Conservation (phyloP, 345 rosid species). For the Populus simonii region DNA sequence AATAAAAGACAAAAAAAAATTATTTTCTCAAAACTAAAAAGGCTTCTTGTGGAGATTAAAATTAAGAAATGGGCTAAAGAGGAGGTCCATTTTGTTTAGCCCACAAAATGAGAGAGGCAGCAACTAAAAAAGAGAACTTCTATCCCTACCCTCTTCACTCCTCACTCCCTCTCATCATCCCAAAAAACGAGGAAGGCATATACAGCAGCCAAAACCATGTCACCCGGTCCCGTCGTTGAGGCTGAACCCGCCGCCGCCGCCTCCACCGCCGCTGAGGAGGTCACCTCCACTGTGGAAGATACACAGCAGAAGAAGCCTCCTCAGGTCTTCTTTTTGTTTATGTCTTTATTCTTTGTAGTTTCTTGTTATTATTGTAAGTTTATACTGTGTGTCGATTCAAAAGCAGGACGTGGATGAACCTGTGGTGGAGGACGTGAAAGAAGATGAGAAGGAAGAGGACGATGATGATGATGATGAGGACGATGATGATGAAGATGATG, state of each 20-base stretch:
- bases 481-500: slow-evolving; percentile 68
- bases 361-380: neutral
- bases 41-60: neutral
- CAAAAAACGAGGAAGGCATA: neutral
- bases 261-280: slow-evolving; percentile 13
- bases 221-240: slow-evolving; percentile 57
- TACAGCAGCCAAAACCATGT: slow-evolving; percentile 37
- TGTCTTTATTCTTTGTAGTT: neutral
- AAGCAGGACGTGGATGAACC: slow-evolving; percentile 45
- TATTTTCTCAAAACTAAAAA: neutral
- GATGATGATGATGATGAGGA: slow-evolving; percentile 69
- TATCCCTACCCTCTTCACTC: neutral
- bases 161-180: slow-evolving; percentile 4
- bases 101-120: neutral
- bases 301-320: slow-evolving; percentile 28
- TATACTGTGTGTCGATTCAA: neutral
- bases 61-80: neutral
- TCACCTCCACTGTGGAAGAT: slow-evolving; percentile 41
- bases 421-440: slow-evolving; percentile 71
- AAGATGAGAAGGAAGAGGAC: slow-evolving; percentile 54
- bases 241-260: slow-evolving; percentile 39
- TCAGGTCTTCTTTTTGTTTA: slow-evolving; percentile 21
- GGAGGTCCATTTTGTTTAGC: neutral
- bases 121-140: too few relatives aligned
- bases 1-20: too few relatives aligned